These are phyloP conservation scores for Moesziomyces antarcticus DNA, from an alignment of 1,284 basidiomycete genomes.

Conservation along the genomic window DNA sequence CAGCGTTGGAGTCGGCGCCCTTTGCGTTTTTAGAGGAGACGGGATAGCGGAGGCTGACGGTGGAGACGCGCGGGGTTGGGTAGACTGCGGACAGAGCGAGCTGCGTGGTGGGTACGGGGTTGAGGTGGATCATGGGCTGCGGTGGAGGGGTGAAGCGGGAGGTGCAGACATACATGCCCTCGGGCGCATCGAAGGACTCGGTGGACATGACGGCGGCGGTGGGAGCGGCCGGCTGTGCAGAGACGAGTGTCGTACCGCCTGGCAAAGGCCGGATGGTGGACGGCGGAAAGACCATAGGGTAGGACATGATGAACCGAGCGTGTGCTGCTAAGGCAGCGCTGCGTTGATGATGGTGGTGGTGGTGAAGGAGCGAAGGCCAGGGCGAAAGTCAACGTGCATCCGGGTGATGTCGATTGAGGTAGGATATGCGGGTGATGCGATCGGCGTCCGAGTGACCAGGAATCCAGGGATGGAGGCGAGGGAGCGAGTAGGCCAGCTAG, in stretches of 20 bases:
- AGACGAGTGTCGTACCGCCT: slow-evolving; percentile 26
- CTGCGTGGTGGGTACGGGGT: slow-evolving; percentile 33
- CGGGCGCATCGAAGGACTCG: slow-evolving; percentile 52
- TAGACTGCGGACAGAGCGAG: slow-evolving; percentile 31
- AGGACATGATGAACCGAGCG: slow-evolving; percentile 19
- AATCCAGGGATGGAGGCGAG: too few species aligned
- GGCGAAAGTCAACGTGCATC: too few species aligned
- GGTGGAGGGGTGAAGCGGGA: slow-evolving; percentile 44
- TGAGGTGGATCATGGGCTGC: slow-evolving; percentile 44
- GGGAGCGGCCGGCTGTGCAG: slow-evolving; percentile 25
- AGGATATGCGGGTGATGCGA: too few species aligned
- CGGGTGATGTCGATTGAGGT: too few species aligned
- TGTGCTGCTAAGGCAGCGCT: background rate
- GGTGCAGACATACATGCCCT: slow-evolving; percentile 52
- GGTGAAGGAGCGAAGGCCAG: too few species aligned
- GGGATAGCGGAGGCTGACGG: slow-evolving; percentile 39
- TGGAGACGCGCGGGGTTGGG: slow-evolving; percentile 40
- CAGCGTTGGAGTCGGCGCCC: slow-evolving; percentile 12
- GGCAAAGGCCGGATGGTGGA: slow-evolving; percentile 28
- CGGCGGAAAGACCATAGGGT: slow-evolving; percentile 32
- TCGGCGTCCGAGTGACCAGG: too few species aligned
- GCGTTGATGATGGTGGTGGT: background rate
- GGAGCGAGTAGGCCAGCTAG: too few species aligned
- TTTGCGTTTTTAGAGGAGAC: slow-evolving; percentile 21
- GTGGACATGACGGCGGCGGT: slow-evolving; percentile 38